These are phyloP conservation scores for Akanthomyces muscarius DNA, from an alignment of 2,329 filamentous ascomycete species.

Conservation along the genomic window DNA sequence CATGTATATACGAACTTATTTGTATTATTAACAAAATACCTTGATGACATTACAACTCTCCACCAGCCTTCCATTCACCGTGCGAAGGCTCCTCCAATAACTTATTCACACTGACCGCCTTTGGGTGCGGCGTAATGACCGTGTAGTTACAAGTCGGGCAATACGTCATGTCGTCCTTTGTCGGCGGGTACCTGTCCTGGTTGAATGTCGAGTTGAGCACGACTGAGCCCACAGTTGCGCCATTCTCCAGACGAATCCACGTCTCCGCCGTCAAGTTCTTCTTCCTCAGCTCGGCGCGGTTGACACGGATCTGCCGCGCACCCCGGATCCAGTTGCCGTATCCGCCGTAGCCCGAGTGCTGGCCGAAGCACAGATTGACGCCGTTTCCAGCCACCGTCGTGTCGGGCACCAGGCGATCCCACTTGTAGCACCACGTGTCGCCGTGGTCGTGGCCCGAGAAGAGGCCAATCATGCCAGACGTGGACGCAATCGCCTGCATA, in stretches of 20 bases:
- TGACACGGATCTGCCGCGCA: slow-evolving; percentile 50
- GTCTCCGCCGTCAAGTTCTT: slow-evolving; percentile 44
- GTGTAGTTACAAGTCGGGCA: slow-evolving; percentile 22
- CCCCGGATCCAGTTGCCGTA: slow-evolving; percentile 64
- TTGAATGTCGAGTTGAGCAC: slow-evolving; percentile 58
- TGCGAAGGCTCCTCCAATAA: slow-evolving; percentile 4
- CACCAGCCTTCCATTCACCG: background rate
- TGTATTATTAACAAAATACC: background rate
- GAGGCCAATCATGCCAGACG: slow-evolving; percentile 51
- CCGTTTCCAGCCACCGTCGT: slow-evolving; percentile 39
- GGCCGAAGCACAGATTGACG: slow-evolving; percentile 54
- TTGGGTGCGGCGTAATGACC: slow-evolving; percentile 15
- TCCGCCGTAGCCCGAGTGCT: slow-evolving; percentile 66
- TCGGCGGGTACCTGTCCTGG: slow-evolving; percentile 47
- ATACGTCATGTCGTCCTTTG: slow-evolving; percentile 35
- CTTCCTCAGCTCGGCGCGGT: slow-evolving; percentile 36
- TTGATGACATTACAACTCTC: background rate
- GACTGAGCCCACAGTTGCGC: slow-evolving; percentile 47
- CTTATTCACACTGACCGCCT: background rate
- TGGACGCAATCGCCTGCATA: slow-evolving; percentile 56
- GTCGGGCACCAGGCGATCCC: slow-evolving; percentile 36
- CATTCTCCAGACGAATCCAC: slow-evolving; percentile 59
- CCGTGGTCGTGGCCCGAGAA: slow-evolving; percentile 67
- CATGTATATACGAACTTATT: background rate
- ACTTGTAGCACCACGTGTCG: slow-evolving; percentile 54